A percentile compares a stretch with the other conserved stretches of the same genome.
phyloP scores from a whole-genome alignment of 768 basidiomycete genomes.

The Dentipellis sp. region DNA sequence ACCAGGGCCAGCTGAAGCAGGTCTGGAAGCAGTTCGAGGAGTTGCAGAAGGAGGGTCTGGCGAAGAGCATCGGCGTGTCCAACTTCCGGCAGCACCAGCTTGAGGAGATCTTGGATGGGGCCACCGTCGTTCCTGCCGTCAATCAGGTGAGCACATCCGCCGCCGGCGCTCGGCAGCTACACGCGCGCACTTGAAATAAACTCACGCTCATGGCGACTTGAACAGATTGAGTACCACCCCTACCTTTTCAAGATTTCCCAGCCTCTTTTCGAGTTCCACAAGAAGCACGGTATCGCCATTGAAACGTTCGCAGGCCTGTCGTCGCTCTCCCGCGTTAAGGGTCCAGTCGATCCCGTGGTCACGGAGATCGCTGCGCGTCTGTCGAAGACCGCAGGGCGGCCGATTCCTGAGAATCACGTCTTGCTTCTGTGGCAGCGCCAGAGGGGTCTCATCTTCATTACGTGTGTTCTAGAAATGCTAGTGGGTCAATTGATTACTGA shows the following conservation, averaged over 20 bases:
- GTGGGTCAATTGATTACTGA: too few species aligned
- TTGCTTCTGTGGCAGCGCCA: constrained; percentile 23
- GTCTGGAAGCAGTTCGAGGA: constrained; percentile 37
- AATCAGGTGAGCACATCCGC: constrained; percentile 36
- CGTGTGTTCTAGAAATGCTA: constrained; percentile 17
- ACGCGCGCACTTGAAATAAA: too few species aligned
- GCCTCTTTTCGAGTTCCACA: constrained; percentile 24
- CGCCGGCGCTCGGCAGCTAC: not conserved
- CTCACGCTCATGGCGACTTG: not conserved
- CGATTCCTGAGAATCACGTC: constrained; percentile 21
- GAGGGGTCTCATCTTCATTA: constrained; percentile 23
- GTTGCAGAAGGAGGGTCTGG: constrained; percentile 30
- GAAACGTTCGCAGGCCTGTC: constrained; percentile 32
- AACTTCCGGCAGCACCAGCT: constrained; percentile 40
- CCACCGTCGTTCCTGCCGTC: constrained; percentile 37
- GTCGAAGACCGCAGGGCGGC: constrained; percentile 15
- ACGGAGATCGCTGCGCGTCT: constrained; percentile 20
- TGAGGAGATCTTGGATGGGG: constrained; percentile 32
- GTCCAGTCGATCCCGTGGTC: constrained; percentile 30
- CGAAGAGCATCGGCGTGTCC: constrained; percentile 39
- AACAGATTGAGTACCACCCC: constrained; percentile 44
- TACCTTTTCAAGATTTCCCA: constrained; percentile 36
- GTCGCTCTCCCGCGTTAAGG: constrained; percentile 25
- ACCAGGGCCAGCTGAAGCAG: constrained; percentile 19
- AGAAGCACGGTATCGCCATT: constrained; percentile 28